Evolutionary conservation across 1,284 basidiomycete genomes (phyloP), one percentile per base, ranked within the genome.

Genomic region (Leccinum griseonigrum): DNA sequence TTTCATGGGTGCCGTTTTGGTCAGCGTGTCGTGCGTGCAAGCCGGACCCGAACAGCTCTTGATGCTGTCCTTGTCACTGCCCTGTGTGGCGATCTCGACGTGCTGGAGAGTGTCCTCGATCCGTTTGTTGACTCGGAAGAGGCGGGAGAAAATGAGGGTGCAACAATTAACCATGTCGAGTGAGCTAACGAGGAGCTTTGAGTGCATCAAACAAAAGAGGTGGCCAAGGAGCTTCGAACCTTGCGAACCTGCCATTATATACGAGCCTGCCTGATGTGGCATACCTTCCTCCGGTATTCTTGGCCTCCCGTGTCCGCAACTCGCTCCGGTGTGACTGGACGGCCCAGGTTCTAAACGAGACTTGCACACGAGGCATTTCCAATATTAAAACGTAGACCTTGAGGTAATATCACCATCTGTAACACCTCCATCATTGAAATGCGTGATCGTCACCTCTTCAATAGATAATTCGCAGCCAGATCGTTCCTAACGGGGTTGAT

Each of bases 1-100:
- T 53, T 57, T 71, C 51, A 66, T 60, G 11, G 67, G 74, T 31
- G 61, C 60, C 18, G 63, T 67, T 57, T 68, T 68, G 48, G 58
- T 52, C 40, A 77, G 51, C 3, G 55, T 54, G 26, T 64, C 56
- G 34, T 75, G 74, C 3, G 74, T 77, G n/a, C 64, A 56, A 11
- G 73, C 75, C 18, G 76, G 76, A 31, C 74, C 74, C 51, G 76
- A 77, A 60, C 69, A 76, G 61, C 75, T 75, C 60, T 69, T 75
- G 57, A 76, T 48, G 57, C 68, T 64, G 43, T 72, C 59, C 32
- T 54, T 64, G 52, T 75, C 71, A 38, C 60, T 67, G 46, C 50
- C 56, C 50, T 73, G 69, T n/a, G 63, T 60, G 60, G 63, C 61
- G 51, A 69, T 60, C 48, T 75, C 72, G 58, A 73, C 48, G 55